Evolutionary conservation across 108 stramenopile genomes (phyloP).

Genomic region (Licmophora abbreviata): DNA sequence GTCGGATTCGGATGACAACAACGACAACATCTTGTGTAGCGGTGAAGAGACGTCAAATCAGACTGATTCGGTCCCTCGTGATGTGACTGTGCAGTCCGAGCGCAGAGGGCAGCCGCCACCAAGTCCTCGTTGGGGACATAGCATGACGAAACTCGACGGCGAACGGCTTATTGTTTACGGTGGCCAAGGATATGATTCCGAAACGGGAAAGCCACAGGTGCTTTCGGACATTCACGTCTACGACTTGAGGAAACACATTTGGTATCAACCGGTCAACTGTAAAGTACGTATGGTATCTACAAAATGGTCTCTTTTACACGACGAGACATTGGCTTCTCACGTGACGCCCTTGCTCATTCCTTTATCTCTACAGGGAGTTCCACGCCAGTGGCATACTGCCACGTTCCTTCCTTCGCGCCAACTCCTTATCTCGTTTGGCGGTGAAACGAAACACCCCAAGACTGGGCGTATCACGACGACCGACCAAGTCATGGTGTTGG

Average conservation of each 20-base stretch:
- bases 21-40: constrained; percentile 1
- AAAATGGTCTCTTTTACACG: constrained; percentile 4
- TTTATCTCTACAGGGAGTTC: constrained; percentile 54
- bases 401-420: constrained; percentile 70
- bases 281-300: neutral
- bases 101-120: constrained; percentile 15
- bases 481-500: constrained; percentile 63
- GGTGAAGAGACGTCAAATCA: neutral
- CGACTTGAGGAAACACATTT: constrained; percentile 27
- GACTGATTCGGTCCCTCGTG: neutral
- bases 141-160: constrained; percentile 62
- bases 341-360: constrained; percentile 66
- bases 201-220: constrained; percentile 10
- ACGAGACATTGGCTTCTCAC: constrained; percentile 27
- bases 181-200: constrained; percentile 52
- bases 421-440: constrained; percentile 72
- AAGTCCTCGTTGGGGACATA: constrained; percentile 75
- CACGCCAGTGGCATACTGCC: constrained; percentile 72
- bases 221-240: constrained; percentile 37
- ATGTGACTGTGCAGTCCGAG: neutral
- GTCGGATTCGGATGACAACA: neutral
- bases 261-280: constrained; percentile 44
- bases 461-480: constrained; percentile 33
- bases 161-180: constrained; percentile 68
- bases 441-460: constrained; percentile 42